Base-by-base conservation (phyloP, 768 basidiomycete species). In the Strobilomyces confusus region DNA sequence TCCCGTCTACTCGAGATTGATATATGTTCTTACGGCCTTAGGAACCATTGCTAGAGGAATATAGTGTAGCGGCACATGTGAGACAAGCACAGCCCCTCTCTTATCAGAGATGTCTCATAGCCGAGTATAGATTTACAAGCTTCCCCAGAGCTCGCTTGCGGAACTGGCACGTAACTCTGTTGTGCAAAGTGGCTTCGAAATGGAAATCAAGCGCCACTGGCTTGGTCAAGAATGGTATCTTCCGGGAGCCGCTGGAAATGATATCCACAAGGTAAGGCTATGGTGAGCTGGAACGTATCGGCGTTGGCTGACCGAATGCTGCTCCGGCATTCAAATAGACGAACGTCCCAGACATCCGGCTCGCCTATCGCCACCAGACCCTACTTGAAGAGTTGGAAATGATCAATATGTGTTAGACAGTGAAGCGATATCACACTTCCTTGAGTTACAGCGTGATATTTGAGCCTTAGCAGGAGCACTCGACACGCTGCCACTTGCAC, bases 141-240 rank as follows among this genome's bases (percentile, higher is more conserved):
- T 98, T 48, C 91, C 95, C 0, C 95, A 92, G 68, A 90, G 88
- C 59, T 93, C 91, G 0, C 76, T 99, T 53, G 97, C 95, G 13
- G 97, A 99, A 70, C 80, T 99, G 12, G 97, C 97, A n/a, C 85
- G 97, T 40, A 99, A 99, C 73, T 95, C 93, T 0, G 97, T 98
- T 30, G 77, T 89, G 43, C 97, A 98, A 68, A 93, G 91, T 63
- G 97, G 97, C 1, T 98, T 98, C 67, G 97, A 99, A 72, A 98
- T 98, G 94, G 89, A 95, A 68, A 69, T 98, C 63, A 98, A 98
- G 73, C 86, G 91, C 11, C 93, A 91, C 67, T 95, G 93, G 93
- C 76, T 99, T 3, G 97, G 97, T 1, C 82, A 89, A 58, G 74
- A 87, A 51, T 99, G 93, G 92, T 98, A 93, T 70, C 77, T 94